Evolutionary conservation across 495 filamentous ascomycete genomes (phyloP), one percentile per base, ranked within the genome.

Genomic region (Annulohypoxylon stygium): DNA sequence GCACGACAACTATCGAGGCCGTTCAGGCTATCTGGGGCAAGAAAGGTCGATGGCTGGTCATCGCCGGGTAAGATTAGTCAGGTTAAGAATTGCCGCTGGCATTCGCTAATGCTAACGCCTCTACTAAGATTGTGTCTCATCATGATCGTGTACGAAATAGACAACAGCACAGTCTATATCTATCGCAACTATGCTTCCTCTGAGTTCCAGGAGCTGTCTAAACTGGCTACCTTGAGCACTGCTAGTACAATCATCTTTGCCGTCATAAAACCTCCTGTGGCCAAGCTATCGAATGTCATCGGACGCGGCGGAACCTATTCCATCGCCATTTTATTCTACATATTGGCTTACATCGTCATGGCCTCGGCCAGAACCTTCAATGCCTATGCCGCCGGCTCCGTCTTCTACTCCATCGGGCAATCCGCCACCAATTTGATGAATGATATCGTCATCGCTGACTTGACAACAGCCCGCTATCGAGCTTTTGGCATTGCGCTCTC

Each of bases 101-200:
- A 3, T 37, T 11, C 39, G 11, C 4, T 43, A 53, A 30, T 55
- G 47, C 62, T 74, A 78, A 80, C 30, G 48, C 79, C 4, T 50
- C 14, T 57, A 77, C 69, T 11, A 81, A 77, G 75, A 2, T 25
- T 78, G 25, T 75, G 65, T 6, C 47, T 86, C 77, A 82, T 85
- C 33, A 85, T 85, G 83, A 76, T 85, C 60, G 80, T 82, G 37
- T 86, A 83, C 30, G 85, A 86, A 66, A 74, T 85, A 20, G 83
- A 86, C 64, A 86, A 86, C 60, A 79, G 81, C n/a, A 85, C 84
- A 0, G 80, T 85, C 6, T 82, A 80, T 34, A 81, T 82, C 8
- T 86, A 86, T 72, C 76, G 78, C 26, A 86, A 81, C 70, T 86
- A 85, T 66, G 83, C 84, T 10, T 76, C 81, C 0, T 86, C 83